Evolutionary conservation across 1,139 yeast genomes (phyloP).

Genomic region (Geotrichum cucujoidarum): DNA sequence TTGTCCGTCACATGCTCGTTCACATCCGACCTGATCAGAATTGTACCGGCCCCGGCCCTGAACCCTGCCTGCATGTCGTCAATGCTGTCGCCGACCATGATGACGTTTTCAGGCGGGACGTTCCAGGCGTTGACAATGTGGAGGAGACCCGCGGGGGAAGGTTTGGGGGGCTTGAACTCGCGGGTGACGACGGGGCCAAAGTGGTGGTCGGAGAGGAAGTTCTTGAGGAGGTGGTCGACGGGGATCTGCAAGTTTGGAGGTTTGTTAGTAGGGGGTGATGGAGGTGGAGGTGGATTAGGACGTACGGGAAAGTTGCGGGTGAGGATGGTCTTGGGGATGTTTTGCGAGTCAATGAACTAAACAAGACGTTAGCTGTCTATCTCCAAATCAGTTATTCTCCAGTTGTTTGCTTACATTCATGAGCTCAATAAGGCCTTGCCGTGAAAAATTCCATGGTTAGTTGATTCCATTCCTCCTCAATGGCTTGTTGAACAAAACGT

Average conservation of each 20-base stretch:
- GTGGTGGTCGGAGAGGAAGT: conserved; percentile 41
- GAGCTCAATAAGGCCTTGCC: conserved; percentile 33
- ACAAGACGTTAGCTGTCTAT: conserved; percentile 24
- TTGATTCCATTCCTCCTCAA: no score
- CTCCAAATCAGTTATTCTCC: background rate
- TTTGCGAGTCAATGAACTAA: conserved; percentile 34
- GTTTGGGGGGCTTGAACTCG: conserved; percentile 60
- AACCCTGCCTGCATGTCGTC: conserved; percentile 61
- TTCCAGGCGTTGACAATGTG: conserved; percentile 48
- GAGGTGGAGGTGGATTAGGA: background rate
- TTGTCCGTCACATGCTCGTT: conserved; percentile 40
- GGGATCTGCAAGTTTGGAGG: conserved; percentile 41
- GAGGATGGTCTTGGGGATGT: conserved; percentile 49
- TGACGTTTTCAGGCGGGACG: conserved; percentile 41
- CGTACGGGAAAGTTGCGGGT: conserved; percentile 50
- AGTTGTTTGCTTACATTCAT: conserved; percentile 29
- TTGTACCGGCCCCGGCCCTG: conserved; percentile 53
- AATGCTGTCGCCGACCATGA: conserved; percentile 68
- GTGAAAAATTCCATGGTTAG: no score
- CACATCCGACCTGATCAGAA: conserved; percentile 47
- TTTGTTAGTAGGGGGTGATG: no score
- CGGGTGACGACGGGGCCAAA: conserved; percentile 54
- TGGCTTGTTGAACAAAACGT: no score
- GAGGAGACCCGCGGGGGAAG: conserved; percentile 54
- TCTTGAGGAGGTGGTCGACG: conserved; percentile 46